Percentiles rank a stretch among this genome's conserved stretches.
phyloP scores from a whole-genome alignment of 2,329 filamentous ascomycete genomes.

The Aureobasidium musti region DNA sequence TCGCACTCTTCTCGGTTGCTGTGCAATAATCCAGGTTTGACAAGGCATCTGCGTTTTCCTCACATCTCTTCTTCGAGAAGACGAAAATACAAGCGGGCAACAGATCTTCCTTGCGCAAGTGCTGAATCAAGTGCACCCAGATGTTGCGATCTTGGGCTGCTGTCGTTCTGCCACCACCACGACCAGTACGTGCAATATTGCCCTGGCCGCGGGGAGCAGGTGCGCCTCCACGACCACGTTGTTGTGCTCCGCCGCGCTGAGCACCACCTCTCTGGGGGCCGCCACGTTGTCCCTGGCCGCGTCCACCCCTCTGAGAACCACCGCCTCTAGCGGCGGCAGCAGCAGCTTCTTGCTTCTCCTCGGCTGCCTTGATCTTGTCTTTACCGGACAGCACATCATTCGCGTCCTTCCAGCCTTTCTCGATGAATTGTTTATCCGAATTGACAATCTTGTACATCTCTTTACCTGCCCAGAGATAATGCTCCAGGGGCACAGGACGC shows the following conservation, averaged over 20 bases:
- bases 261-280: slow-evolving; percentile 50
- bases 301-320: slow-evolving; percentile 50
- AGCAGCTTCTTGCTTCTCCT: slow-evolving; percentile 51
- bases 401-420: slow-evolving; percentile 92
- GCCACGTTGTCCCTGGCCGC: slow-evolving; percentile 57
- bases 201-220: slow-evolving; percentile 63
- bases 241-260: slow-evolving; percentile 52
- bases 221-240: slow-evolving; percentile 56
- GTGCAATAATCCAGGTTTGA: slow-evolving; percentile 96
- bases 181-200: slow-evolving; percentile 86
- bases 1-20: slow-evolving; percentile 89
- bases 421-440: slow-evolving; percentile 85
- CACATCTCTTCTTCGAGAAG: slow-evolving; percentile 96
- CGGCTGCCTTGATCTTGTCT: slow-evolving; percentile 67
- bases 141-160: slow-evolving; percentile 93
- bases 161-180: slow-evolving; percentile 81
- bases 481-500: slow-evolving; percentile 88
- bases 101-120: slow-evolving; percentile 80
- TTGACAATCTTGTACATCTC: slow-evolving; percentile 93
- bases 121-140: slow-evolving; percentile 94
- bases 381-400: slow-evolving; percentile 78
- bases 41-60: slow-evolving; percentile 93
- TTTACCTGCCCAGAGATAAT: slow-evolving; percentile 95
- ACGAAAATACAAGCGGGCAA: slow-evolving; percentile 96
- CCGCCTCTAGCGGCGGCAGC: slow-evolving; percentile 56